A percentile compares a stretch with the other conserved stretches of the same genome.
Evolutionary conservation across 2,329 filamentous ascomycete genomes (phyloP).

Genomic region (Penicillium corylophilum): DNA sequence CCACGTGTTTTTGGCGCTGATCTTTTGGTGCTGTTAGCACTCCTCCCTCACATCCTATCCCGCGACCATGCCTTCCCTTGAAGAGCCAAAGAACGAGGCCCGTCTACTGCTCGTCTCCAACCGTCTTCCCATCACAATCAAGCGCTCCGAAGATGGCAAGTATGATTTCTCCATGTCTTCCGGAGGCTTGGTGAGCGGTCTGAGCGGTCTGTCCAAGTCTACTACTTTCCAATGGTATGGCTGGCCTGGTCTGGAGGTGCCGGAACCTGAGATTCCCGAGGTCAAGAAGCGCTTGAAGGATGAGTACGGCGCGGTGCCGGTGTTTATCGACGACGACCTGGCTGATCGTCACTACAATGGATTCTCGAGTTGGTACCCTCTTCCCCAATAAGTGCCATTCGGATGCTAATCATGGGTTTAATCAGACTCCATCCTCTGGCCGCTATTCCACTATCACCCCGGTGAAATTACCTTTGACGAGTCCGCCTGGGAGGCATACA

Average conservation of each 20-base stretch:
- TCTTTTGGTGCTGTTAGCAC: background rate
- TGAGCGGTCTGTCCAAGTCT: slow-evolving; percentile 87
- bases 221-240: slow-evolving; percentile 98
- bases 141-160: slow-evolving; percentile 83
- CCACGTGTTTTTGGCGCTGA: background rate
- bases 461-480: slow-evolving; percentile 98
- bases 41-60: background rate
- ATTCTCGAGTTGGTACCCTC: slow-evolving; percentile 73
- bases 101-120: slow-evolving; percentile 86
- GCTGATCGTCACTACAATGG: slow-evolving; percentile 97
- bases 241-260: slow-evolving; percentile 91
- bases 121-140: slow-evolving; percentile 93
- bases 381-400: slow-evolving; percentile 54
- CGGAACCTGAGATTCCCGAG: slow-evolving; percentile 72
- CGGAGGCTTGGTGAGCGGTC: slow-evolving; percentile 87
- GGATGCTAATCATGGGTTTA: slow-evolving; percentile 32
- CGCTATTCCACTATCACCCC: slow-evolving; percentile 97
- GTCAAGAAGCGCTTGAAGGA: slow-evolving; percentile 78
- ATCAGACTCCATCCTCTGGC: slow-evolving; percentile 93
- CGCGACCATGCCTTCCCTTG: slow-evolving; percentile 36
- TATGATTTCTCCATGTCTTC: slow-evolving; percentile 97
- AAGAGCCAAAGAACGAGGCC: slow-evolving; percentile 37
- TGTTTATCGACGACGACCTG: slow-evolving; percentile 90
- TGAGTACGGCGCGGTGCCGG: slow-evolving; percentile 83
- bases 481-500: slow-evolving; percentile 88